Evolutionary conservation across 441 rosid species (phyloP).

Genomic region (Corymbia calophylla): DNA sequence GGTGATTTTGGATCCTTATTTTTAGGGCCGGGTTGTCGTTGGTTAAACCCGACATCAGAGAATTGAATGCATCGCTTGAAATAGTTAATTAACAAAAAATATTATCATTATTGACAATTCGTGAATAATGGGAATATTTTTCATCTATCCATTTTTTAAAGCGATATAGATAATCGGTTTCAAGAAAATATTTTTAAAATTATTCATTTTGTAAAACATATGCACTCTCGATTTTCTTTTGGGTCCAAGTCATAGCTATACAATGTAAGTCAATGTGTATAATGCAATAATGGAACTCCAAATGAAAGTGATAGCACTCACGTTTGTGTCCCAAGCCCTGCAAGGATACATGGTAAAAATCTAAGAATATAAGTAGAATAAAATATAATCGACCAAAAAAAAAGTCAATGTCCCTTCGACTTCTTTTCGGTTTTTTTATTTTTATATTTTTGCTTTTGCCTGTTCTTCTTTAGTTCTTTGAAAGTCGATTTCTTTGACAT

Average conservation of each 20-base stretch:
- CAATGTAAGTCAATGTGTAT: neutral
- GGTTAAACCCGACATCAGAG: no score
- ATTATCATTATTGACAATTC: neutral
- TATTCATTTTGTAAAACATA: neutral
- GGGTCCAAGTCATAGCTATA: neutral
- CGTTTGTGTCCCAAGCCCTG: no score
- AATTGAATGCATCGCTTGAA: neutral
- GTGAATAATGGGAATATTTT: accelerated
- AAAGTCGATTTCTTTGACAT: neutral
- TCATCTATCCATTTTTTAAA: no score
- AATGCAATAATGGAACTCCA: neutral
- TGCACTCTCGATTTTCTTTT: neutral
- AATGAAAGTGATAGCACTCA: neutral
- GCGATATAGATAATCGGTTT: neutral
- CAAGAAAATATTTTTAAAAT: neutral
- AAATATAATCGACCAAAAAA: no score
- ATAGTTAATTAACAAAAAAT: neutral
- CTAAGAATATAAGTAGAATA: no score
- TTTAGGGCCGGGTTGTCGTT: no score
- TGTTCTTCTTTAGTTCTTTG: neutral
- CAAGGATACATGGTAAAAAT: no score
- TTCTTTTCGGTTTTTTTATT: neutral
- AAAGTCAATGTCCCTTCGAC: neutral
- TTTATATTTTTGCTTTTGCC: neutral
- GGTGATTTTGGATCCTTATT: neutral